Conservation (phyloP, 371 early-diverging fungal genomes). For the Mucor circinelloides region DNA sequence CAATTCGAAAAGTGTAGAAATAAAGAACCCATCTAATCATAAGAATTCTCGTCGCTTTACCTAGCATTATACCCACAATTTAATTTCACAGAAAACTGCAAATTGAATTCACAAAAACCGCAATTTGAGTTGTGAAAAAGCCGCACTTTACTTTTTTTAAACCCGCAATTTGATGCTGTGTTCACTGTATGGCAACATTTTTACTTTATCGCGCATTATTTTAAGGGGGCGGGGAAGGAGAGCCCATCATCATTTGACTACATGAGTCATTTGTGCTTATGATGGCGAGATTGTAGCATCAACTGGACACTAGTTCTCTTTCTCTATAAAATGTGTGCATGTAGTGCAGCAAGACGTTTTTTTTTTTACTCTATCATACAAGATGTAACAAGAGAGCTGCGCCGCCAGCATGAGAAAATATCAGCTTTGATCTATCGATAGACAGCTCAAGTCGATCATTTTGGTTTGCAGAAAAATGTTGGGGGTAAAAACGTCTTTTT, state of each 20-base stretch:
- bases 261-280: not conserved
- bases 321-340: not conserved
- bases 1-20: conserved; percentile 12
- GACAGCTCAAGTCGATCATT: no score
- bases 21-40: conserved; percentile 11
- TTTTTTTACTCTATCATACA: no score
- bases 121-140: not conserved
- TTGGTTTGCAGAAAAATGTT: no score
- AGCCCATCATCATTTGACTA: not conserved
- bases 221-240: not conserved
- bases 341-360: no score
- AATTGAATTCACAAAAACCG: conserved; percentile 1
- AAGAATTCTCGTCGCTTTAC: conserved; percentile 13
- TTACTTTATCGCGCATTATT: not conserved
- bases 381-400: no score
- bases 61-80: conserved; percentile 9
- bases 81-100: conserved; percentile 10
- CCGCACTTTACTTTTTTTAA: no score
- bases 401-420: no score
- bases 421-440: not conserved
- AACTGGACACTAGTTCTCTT: not conserved
- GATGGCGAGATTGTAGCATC: not conserved
- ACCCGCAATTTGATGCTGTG: no score
- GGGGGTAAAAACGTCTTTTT: no score
- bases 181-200: not conserved